Percentiles rank a stretch among this genome's conserved stretches.
Conservation (phyloP, 1,284 basidiomycete species). For the Papiliotrema laurentii region DNA sequence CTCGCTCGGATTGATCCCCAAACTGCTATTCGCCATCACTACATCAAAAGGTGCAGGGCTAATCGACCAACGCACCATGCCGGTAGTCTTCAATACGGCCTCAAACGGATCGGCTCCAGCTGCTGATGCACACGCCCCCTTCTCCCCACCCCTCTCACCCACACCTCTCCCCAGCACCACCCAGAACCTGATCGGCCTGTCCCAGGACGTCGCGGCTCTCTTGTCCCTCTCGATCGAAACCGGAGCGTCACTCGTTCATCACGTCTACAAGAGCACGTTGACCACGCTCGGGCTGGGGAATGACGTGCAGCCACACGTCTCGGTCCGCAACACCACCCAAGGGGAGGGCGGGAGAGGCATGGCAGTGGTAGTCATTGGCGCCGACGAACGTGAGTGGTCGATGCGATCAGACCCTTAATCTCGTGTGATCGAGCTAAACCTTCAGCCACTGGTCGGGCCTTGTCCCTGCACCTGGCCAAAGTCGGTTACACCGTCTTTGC, state of each 20-base stretch:
- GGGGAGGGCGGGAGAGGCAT: slow-evolving; percentile 25
- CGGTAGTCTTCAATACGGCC: no score
- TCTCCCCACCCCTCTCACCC: no score
- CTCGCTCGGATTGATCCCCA: no score
- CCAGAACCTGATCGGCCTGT: slow-evolving; percentile 23
- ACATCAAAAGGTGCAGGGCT: no score
- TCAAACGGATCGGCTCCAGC: no score
- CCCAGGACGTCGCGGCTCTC: slow-evolving; percentile 39
- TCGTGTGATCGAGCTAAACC: slow-evolving; percentile 2
- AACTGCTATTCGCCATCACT: no score
- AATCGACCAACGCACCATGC: no score
- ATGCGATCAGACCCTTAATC: not conserved
- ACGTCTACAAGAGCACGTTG: slow-evolving; percentile 21
- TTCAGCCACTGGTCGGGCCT: slow-evolving; percentile 34
- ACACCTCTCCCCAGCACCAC: no score
- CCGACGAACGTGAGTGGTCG: slow-evolving; percentile 29
- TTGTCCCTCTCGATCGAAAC: slow-evolving; percentile 35
- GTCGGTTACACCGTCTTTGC: slow-evolving; percentile 44
- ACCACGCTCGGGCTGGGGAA: slow-evolving; percentile 23
- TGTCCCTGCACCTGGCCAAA: slow-evolving; percentile 39
- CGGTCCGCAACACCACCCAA: not conserved
- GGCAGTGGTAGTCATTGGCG: slow-evolving; percentile 38
- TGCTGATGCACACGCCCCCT: no score
- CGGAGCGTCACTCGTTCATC: slow-evolving; percentile 26
- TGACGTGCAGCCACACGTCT: slow-evolving; percentile 3